A percentile compares a stretch with the other conserved stretches of the same genome.
Conservation (phyloP, 140 eudicot genomes). For the Eryngium alpinum region DNA sequence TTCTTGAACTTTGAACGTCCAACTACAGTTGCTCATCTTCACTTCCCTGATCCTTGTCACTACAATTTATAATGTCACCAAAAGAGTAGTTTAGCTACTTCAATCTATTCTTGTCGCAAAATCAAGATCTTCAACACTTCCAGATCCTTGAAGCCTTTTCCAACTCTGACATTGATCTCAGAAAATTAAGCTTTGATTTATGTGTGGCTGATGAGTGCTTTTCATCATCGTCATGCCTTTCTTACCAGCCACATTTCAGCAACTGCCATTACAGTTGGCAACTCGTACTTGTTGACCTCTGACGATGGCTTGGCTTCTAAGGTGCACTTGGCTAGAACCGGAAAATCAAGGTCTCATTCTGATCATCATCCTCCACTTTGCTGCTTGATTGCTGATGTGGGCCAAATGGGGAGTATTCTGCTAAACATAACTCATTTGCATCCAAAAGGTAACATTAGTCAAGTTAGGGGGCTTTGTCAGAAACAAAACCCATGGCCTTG, state of each 20-base stretch:
- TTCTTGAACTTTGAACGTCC: too few relatives aligned
- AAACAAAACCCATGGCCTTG: too few relatives aligned
- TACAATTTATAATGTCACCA: constrained; percentile 43
- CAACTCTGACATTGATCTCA: constrained; percentile 63
- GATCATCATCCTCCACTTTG: too few relatives aligned
- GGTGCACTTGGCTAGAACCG: too few relatives aligned
- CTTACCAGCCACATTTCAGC: constrained; percentile 63
- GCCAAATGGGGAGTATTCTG: constrained; percentile 14
- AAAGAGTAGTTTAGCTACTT: constrained; percentile 63
- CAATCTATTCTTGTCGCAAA: constrained; percentile 48
- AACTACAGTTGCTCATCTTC: neutral
- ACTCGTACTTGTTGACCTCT: constrained; percentile 48
- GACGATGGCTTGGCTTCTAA: too few relatives aligned
- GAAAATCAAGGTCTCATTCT: too few relatives aligned
- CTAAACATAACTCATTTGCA: too few relatives aligned
- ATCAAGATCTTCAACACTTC: constrained; percentile 66
- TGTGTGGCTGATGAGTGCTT: constrained; percentile 51
- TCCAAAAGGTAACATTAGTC: too few relatives aligned
- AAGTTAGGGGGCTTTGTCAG: too few relatives aligned
- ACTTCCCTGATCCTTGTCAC: constrained; percentile 10
- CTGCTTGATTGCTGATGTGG: too few relatives aligned
- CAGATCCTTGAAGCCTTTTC: constrained; percentile 68
- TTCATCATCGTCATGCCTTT: constrained; percentile 42
- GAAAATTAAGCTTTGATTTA: constrained; percentile 36
- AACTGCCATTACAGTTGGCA: constrained; percentile 53